Evolutionary conservation across 192 early-diverging fungal genomes (phyloP), one percentile per base, ranked within the genome.

Genomic region (Linderina pennispora): DNA sequence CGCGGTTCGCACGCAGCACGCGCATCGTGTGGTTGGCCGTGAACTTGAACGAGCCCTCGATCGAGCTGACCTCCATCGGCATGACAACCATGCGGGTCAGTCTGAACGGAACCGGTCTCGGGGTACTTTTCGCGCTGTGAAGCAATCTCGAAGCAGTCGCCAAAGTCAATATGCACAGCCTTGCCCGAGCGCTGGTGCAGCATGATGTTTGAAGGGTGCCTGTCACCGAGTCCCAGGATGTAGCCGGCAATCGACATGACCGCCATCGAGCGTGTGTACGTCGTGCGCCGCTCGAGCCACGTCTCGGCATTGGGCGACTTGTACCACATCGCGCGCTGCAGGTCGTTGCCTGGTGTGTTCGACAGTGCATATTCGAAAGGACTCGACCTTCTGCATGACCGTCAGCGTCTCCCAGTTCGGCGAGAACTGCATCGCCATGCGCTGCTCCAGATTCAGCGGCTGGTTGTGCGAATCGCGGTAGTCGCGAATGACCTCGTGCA

Each of bases 221-320:
- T 69, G 75, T 98, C 95, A 2, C 95, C 95, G 23, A 98, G 62
- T 17, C 95, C 95, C n/a, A 98, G 74, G 14, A 98, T 89, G 65
- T 98, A 98, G 8, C 95, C 95, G 7, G 92, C 93, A 86, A 98
- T 97, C 0, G 95, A 98, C 92, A 95, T 98, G 9, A 91, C 84
- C 4, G 92, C 95, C 45, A 98, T 73, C 4, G 91, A 93, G 38
- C 95, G 58, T 1, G 94, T 97, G 60, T 95, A 98, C 51, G 90
- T 97, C 4, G 92, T 98, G 18, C 95, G 77, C 17, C 91, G 71
- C 55, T 96, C 92, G 24, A 97, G 58, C 95, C 95, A 98, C 5
- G 86, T 82, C 72, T 98, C 95, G 1, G 95, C 95, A 49, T 92
- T 94, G 26, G 86, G 84, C 62, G 88, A 91, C 78, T 90, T 94